These are phyloP conservation scores for Syzygium aromaticum DNA, from an alignment of 345 rosid species.

Conservation along the genomic window DNA sequence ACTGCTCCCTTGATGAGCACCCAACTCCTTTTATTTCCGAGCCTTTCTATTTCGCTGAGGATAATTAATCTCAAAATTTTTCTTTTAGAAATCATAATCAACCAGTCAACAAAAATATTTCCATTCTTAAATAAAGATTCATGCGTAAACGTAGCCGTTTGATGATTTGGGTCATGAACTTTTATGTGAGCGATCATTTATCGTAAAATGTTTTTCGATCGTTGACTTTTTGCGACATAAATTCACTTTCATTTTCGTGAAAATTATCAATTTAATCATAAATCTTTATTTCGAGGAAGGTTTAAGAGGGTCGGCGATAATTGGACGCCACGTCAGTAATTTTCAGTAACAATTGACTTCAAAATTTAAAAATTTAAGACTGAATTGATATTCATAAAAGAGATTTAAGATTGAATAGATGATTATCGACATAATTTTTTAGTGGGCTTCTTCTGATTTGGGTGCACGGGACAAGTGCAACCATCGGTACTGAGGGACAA, in stretches of 20 bases:
- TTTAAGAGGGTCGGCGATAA: not conserved
- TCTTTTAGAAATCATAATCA: not conserved
- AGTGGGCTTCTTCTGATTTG: not conserved
- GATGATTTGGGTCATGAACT: not conserved
- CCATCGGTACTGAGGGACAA: not conserved
- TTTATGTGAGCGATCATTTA: not conserved
- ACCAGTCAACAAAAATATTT: not conserved
- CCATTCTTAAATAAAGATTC: not conserved
- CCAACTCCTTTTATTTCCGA: not conserved
- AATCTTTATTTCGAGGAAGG: no score
- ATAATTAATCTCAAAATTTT: not conserved
- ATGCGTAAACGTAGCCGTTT: accelerated
- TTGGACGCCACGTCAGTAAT: no score
- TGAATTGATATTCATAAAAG: not conserved
- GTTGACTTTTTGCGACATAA: not conserved
- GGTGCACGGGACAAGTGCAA: not conserved
- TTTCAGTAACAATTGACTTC: no score
- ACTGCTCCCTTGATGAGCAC: not conserved
- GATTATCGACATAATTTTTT: not conserved
- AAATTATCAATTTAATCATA: no score
- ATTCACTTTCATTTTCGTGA: not conserved
- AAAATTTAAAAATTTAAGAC: no score
- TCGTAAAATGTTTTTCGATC: not conserved
- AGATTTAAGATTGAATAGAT: not conserved
- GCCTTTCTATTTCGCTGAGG: not conserved